Percentiles rank a stretch among this genome's conserved stretches.
Conservation (phyloP, 805 yeast species). For the Metschnikowia drakensbergensis region DNA sequence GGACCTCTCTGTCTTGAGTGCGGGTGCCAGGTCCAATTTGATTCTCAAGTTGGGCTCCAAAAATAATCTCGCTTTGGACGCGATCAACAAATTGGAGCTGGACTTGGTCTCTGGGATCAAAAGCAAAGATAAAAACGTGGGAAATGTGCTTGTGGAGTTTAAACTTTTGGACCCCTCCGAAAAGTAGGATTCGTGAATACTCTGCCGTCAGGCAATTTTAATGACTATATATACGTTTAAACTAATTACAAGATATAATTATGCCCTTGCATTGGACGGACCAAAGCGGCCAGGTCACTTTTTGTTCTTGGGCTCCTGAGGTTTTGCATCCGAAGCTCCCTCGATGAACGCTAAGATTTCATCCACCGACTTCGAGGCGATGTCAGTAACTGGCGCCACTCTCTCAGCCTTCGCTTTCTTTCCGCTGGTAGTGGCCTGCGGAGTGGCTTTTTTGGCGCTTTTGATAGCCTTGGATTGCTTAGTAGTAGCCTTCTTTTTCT, state of each 20-base stretch:
- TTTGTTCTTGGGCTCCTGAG: conserved; percentile 19
- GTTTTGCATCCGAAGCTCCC: conserved; percentile 27
- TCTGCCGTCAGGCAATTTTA: not conserved
- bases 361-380: conserved; percentile 64
- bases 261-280: conserved; percentile 1
- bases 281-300: not conserved
- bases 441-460: conserved; percentile 14
- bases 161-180: not conserved
- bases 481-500: conserved; percentile 24
- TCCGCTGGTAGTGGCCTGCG: conserved; percentile 5
- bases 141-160: conserved; percentile 18
- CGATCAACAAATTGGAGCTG: conserved; percentile 11
- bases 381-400: conserved; percentile 43
- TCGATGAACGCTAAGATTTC: conserved; percentile 70
- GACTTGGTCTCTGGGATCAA: conserved; percentile 14
- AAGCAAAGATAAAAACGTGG: conserved; percentile 14
- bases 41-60: conserved; percentile 27
- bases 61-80: conserved; percentile 17
- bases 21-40: conserved; percentile 56
- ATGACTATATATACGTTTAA: conserved; percentile 2
- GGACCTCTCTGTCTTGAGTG: conserved; percentile 46
- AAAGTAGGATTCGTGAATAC: not conserved
- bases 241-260: conserved; percentile 3
- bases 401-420: conserved; percentile 14
- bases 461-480: conserved; percentile 19